phyloP scores from a whole-genome alignment of 257 asterid genomes.

The Linaria vulgaris region DNA sequence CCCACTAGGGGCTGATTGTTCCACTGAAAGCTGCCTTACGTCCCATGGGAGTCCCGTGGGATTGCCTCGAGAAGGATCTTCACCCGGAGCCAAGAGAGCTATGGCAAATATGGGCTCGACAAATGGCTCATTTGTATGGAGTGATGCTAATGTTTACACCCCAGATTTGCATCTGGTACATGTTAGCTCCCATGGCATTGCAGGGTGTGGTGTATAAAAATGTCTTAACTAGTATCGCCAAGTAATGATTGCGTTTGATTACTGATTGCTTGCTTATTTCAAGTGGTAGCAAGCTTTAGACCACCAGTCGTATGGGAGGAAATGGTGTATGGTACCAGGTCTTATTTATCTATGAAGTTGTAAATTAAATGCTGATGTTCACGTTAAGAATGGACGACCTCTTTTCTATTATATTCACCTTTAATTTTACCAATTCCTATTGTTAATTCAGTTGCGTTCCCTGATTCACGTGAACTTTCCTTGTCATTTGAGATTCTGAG shows the following conservation, averaged over 20 bases:
- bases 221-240: not conserved
- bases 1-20: conserved; percentile 49
- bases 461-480: not conserved
- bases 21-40: conserved; percentile 81
- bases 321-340: not conserved
- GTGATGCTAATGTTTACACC: conserved; percentile 42
- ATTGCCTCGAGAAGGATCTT: conserved; percentile 52
- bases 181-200: conserved; percentile 34
- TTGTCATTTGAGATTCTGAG: not conserved
- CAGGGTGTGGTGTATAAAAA: conserved; percentile 33
- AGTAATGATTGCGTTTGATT: conserved; percentile 3
- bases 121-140: conserved; percentile 47
- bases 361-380: conserved; percentile 21
- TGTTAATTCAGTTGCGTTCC: not conserved
- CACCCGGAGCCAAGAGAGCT: conserved; percentile 49
- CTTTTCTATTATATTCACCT: not conserved
- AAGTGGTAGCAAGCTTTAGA: conserved; percentile 6
- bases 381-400: conserved; percentile 14
- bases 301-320: not conserved
- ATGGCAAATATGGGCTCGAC: conserved; percentile 47
- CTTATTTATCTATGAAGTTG: not conserved
- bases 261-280: not conserved
- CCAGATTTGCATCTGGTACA: conserved; percentile 36
- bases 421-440: not conserved
- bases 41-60: conserved; percentile 69